A percentile compares a stretch with the other conserved stretches of the same genome.
Conservation (phyloP, 495 filamentous ascomycete species). For the Daldinia loculata region DNA sequence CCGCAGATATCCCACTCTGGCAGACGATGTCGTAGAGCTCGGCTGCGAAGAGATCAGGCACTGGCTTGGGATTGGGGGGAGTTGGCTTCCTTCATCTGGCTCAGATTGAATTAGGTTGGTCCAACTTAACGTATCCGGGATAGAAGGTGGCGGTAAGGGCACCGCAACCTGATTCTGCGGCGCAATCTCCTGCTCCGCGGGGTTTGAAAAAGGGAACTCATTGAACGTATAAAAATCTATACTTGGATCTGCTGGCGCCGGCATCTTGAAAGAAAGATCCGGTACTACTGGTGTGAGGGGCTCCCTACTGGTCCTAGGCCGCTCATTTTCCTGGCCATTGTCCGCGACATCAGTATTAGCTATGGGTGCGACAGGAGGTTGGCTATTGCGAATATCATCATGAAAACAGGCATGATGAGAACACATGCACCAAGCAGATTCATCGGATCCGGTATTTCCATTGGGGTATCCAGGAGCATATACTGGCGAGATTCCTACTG, state of each 20-base stretch:
- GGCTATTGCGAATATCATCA: constrained; percentile 53
- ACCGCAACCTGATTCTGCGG: constrained; percentile 33
- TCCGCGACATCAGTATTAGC: constrained; percentile 29
- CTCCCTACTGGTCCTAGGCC: constrained; percentile 50
- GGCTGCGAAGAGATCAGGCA: constrained; percentile 58
- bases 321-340: constrained; percentile 58
- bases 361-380: constrained; percentile 31
- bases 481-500: constrained; percentile 40
- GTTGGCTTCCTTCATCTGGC: constrained; percentile 39
- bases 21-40: constrained; percentile 57
- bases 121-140: constrained; percentile 64
- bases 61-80: constrained; percentile 62
- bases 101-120: constrained; percentile 52
- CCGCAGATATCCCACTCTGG: constrained; percentile 54
- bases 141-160: constrained; percentile 45
- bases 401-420: constrained; percentile 79
- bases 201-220: constrained; percentile 42
- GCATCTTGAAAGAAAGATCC: constrained; percentile 50
- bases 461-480: constrained; percentile 39
- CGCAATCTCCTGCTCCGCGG: constrained; percentile 35
- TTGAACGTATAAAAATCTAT: constrained; percentile 48
- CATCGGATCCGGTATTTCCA: constrained; percentile 40
- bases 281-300: constrained; percentile 55
- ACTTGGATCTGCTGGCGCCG: constrained; percentile 44
- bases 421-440: constrained; percentile 70